phyloP scores from a whole-genome alignment of 129 eudicot species.

The Flaveria sonorensis region DNA sequence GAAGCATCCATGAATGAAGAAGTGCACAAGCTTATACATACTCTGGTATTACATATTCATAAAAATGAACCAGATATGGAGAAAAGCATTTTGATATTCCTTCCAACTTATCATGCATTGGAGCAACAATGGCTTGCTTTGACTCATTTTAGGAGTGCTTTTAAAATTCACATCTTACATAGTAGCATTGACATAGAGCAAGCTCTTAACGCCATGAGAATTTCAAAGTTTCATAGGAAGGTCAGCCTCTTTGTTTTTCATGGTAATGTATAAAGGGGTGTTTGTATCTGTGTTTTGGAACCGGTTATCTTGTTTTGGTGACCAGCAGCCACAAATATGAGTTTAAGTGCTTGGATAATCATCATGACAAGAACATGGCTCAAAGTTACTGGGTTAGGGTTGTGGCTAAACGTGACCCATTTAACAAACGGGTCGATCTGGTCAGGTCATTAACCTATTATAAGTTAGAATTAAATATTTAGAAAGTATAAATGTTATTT shows the following conservation, averaged over 20 bases:
- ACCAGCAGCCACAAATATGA: not conserved
- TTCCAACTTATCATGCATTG: slow-evolving; percentile 80
- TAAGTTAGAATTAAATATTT: too few species aligned
- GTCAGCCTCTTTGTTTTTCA: slow-evolving; percentile 41
- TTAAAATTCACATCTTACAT: slow-evolving; percentile 86
- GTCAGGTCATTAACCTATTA: not conserved
- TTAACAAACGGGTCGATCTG: not conserved
- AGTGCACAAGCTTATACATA: slow-evolving; percentile 77
- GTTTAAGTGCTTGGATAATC: not conserved
- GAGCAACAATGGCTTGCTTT: slow-evolving; percentile 83
- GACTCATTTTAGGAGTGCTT: slow-evolving; percentile 56
- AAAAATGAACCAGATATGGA: slow-evolving; percentile 84
- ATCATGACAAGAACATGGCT: not conserved
- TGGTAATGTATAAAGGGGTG: slow-evolving; percentile 7
- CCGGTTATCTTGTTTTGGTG: not conserved
- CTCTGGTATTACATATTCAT: slow-evolving; percentile 80
- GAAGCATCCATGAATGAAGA: slow-evolving; percentile 59
- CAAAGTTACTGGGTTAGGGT: not conserved
- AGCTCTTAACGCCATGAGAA: slow-evolving; percentile 89
- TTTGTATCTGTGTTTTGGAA: not conserved
- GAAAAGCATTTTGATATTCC: slow-evolving; percentile 91
- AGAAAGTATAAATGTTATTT: not conserved
- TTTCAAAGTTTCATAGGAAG: slow-evolving; percentile 82
- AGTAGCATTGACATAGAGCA: slow-evolving; percentile 90
- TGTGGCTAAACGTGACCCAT: not conserved